Evolutionary conservation across 768 basidiomycete genomes (phyloP).

Genomic region (Pleurotus eryngii): DNA sequence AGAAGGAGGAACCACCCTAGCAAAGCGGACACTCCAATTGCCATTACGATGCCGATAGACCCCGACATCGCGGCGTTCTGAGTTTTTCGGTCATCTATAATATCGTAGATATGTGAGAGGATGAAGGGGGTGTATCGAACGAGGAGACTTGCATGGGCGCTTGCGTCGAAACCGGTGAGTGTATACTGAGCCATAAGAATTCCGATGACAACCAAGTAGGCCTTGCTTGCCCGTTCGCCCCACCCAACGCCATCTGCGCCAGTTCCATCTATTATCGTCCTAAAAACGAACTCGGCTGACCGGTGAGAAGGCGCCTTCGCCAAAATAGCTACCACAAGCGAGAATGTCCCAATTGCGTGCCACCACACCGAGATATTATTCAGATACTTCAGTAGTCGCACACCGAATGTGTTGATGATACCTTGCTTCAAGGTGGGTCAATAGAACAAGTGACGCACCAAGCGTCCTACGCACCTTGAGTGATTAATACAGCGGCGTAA

Average conservation of each 20-base stretch:
- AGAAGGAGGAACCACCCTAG: slow-evolving; percentile 76
- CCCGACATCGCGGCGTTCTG: slow-evolving; percentile 66
- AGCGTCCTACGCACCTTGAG: slow-evolving; percentile 44
- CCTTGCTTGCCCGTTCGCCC: slow-evolving; percentile 62
- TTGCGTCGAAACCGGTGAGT: slow-evolving; percentile 74
- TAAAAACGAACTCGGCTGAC: slow-evolving; percentile 66
- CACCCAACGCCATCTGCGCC: slow-evolving; percentile 53
- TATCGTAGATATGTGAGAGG: background rate
- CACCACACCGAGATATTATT: slow-evolving; percentile 75
- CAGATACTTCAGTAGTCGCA: slow-evolving; percentile 56
- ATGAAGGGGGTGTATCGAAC: too few species aligned
- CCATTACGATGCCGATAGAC: slow-evolving; percentile 64
- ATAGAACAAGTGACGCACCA: background rate
- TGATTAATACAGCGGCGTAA: slow-evolving; percentile 65
- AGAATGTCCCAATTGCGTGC: slow-evolving; percentile 69
- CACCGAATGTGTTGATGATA: slow-evolving; percentile 74
- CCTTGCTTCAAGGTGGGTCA: slow-evolving; percentile 27
- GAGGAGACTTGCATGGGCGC: slow-evolving; percentile 51
- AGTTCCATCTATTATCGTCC: slow-evolving; percentile 67
- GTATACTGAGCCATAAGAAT: slow-evolving; percentile 79
- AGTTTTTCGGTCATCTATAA: slow-evolving; percentile 73
- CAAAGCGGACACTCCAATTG: slow-evolving; percentile 68
- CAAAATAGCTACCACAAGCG: slow-evolving; percentile 65
- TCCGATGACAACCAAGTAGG: slow-evolving; percentile 70
- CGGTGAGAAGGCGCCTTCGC: slow-evolving; percentile 72